Conservation (phyloP, 2,329 filamentous ascomycete species). For the Cladophialophora carrionii region DNA sequence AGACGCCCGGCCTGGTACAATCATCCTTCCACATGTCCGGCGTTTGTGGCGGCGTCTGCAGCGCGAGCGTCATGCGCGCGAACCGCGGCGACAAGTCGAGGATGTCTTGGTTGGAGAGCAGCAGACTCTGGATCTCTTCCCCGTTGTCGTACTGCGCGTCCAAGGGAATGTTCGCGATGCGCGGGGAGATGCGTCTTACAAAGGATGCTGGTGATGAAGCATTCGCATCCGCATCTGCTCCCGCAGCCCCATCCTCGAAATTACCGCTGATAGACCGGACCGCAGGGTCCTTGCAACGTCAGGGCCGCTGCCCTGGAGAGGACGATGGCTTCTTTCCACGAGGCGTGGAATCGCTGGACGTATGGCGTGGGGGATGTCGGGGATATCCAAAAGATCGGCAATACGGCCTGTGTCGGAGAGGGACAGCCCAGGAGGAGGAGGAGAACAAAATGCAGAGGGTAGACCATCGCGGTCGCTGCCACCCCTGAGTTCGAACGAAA, state of each 20-base stretch:
- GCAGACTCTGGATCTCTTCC: background rate
- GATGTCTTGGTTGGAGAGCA: background rate
- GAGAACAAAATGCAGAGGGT: background rate
- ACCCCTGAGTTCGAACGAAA: no score
- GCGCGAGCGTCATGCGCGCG: background rate
- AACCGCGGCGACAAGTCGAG: conserved; percentile 1
- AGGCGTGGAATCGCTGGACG: background rate
- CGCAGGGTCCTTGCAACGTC: conserved; percentile 9
- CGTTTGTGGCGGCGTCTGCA: background rate
- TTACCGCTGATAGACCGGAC: conserved; percentile 7
- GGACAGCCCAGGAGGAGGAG: background rate
- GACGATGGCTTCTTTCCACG: conserved; percentile 5
- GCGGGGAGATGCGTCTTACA: conserved; percentile 1
- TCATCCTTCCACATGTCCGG: background rate
- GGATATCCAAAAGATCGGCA: background rate
- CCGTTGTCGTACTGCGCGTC: background rate
- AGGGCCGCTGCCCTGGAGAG: conserved; percentile 3
- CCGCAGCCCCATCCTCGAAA: background rate
- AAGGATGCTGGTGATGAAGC: background rate
- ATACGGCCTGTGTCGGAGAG: background rate
- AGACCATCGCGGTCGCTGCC: background rate
- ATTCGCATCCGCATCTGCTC: no score
- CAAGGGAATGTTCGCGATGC: conserved; percentile 4
- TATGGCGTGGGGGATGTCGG: background rate
- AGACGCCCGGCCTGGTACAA: background rate